phyloP scores from a whole-genome alignment of 2,329 filamentous ascomycete species.

The Monosporascus sp. region DNA sequence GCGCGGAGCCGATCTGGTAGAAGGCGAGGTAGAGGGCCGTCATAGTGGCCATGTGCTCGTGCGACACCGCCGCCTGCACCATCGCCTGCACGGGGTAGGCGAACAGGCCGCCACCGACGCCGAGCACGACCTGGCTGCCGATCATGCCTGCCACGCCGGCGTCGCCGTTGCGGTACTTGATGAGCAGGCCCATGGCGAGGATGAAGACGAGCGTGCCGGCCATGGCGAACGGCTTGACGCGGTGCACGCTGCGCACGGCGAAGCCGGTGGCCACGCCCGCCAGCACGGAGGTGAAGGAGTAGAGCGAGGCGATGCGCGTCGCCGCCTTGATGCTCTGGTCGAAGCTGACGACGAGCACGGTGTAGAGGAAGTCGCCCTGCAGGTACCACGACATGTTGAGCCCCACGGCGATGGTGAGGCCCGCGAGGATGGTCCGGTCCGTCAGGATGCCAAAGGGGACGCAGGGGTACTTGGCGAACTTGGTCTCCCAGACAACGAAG shows the following conservation, averaged over 20 bases:
- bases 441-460: slow-evolving; percentile 56
- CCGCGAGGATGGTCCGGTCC: slow-evolving; percentile 59
- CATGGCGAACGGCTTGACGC: slow-evolving; percentile 60
- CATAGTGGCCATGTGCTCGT: slow-evolving; percentile 56
- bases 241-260: slow-evolving; percentile 51
- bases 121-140: slow-evolving; percentile 56
- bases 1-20: slow-evolving; percentile 58
- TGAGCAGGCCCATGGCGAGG: slow-evolving; percentile 61
- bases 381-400: slow-evolving; percentile 57
- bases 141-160: slow-evolving; percentile 51
- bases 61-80: slow-evolving; percentile 35
- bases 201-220: slow-evolving; percentile 54
- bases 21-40: slow-evolving; percentile 57
- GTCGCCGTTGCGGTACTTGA: slow-evolving; percentile 52
- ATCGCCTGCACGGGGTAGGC: slow-evolving; percentile 43
- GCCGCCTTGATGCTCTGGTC: slow-evolving; percentile 51
- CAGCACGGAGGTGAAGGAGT: slow-evolving; percentile 48
- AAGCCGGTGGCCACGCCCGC: slow-evolving; percentile 51
- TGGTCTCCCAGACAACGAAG: slow-evolving; percentile 44
- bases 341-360: slow-evolving; percentile 56
- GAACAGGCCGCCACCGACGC: slow-evolving; percentile 60
- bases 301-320: slow-evolving; percentile 55
- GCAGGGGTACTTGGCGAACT: slow-evolving; percentile 43
- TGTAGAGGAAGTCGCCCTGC: slow-evolving; percentile 60
- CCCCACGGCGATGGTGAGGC: slow-evolving; percentile 51